Evolutionary conservation across 331 rosid species (phyloP).

Genomic region (Pyrus hybrid): DNA sequence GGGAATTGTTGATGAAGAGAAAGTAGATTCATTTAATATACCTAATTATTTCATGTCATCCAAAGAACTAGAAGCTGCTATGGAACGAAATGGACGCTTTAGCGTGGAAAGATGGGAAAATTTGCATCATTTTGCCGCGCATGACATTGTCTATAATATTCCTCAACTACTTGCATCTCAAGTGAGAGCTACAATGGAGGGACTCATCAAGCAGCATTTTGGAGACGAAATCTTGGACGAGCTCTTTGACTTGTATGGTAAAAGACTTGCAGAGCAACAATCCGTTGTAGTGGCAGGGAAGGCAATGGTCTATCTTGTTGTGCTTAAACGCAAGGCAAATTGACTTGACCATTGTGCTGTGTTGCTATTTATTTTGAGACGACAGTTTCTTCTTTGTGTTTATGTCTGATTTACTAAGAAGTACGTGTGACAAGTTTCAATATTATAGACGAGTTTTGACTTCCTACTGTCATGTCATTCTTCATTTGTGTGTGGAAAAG

Average conservation of each 20-base stretch:
- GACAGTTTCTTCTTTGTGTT: neutral
- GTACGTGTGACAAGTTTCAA: neutral
- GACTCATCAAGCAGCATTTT: neutral
- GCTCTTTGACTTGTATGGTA: neutral
- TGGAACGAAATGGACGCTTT: neutral
- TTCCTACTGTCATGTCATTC: neutral
- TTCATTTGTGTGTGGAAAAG: neutral
- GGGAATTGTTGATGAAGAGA: neutral
- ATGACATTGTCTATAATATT: neutral
- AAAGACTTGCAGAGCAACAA: neutral
- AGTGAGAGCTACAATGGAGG: neutral
- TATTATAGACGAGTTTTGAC: neutral
- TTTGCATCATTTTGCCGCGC: neutral
- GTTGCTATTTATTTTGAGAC: neutral
- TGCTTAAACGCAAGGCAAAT: neutral
- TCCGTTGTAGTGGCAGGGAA: neutral
- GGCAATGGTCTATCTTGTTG: neutral
- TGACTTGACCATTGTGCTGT: neutral
- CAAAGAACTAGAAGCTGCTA: neutral
- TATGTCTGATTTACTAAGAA: neutral
- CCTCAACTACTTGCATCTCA: neutral
- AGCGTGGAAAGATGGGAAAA: neutral
- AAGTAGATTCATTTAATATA: neutral
- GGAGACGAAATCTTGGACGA: neutral
- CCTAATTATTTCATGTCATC: neutral